A percentile compares a stretch with the other conserved stretches of the same genome.
These are phyloP conservation scores for Fusarium nanum DNA, from an alignment of 2,329 filamentous ascomycete genomes.

Conservation along the genomic window DNA sequence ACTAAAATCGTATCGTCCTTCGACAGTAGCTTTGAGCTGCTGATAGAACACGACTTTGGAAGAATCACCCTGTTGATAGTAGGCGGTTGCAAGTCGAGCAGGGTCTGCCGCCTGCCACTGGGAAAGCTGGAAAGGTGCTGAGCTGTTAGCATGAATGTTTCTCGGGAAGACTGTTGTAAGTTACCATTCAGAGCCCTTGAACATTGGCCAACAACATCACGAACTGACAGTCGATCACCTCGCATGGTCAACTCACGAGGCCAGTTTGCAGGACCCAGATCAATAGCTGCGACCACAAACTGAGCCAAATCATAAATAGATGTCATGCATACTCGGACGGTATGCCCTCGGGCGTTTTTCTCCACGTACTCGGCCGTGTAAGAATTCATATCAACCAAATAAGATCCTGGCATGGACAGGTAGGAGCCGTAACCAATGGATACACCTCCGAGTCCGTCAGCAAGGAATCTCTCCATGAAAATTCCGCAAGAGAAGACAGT, in stretches of 20 bases:
- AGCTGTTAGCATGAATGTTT: constrained; percentile 32
- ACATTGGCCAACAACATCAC: constrained; percentile 66
- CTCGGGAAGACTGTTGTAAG: neutral
- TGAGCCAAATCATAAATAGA: constrained; percentile 75
- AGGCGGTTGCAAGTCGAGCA: constrained; percentile 55
- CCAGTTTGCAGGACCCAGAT: constrained; percentile 71
- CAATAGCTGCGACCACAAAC: constrained; percentile 77
- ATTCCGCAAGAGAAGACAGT: constrained; percentile 80
- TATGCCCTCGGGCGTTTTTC: constrained; percentile 60
- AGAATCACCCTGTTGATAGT: constrained; percentile 60
- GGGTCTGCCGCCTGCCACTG: constrained; percentile 56
- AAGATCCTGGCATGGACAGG: constrained; percentile 69
- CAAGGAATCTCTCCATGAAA: constrained; percentile 80
- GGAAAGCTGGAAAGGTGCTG: constrained; percentile 56
- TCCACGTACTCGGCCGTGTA: constrained; percentile 71
- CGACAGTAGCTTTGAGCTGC: constrained; percentile 73
- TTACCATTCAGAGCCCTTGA: constrained; percentile 62
- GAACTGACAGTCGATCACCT: constrained; percentile 72
- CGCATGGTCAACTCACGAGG: constrained; percentile 75
- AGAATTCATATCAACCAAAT: constrained; percentile 70
- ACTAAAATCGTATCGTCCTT: constrained; percentile 74
- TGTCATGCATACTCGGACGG: constrained; percentile 72
- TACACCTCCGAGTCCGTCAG: constrained; percentile 70
- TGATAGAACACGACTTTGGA: constrained; percentile 66
- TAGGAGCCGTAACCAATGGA: constrained; percentile 69